Evolutionary conservation across 495 filamentous ascomycete species (phyloP).

Genomic region (Penicillium herquei): DNA sequence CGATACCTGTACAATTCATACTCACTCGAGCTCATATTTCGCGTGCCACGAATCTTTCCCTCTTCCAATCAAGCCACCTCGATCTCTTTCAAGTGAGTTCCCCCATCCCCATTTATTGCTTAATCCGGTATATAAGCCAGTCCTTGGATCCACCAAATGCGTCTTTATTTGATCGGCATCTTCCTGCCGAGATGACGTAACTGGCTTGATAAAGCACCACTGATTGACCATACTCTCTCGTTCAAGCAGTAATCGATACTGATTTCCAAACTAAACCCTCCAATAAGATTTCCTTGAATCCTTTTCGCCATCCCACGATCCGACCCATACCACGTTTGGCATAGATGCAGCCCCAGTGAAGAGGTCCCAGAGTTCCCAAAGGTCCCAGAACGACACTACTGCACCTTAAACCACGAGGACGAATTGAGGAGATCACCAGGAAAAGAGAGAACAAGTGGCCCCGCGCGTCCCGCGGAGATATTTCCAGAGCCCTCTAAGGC

Average conservation of each 20-base stretch:
- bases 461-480: constrained; percentile 18
- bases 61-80: no score
- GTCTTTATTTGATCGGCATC: constrained; percentile 16
- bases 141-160: not conserved
- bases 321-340: not conserved
- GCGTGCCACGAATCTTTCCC: no score
- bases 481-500: not conserved
- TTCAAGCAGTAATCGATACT: not conserved
- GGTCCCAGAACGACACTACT: constrained; percentile 6
- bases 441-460: not conserved
- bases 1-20: no score
- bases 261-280: not conserved
- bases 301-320: not conserved
- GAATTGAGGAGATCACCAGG: constrained; percentile 9
- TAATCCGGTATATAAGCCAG: no score
- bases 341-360: not conserved
- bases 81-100: no score
- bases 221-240: not conserved
- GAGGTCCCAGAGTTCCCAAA: not conserved
- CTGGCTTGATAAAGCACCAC: not conserved
- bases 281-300: not conserved
- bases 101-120: no score
- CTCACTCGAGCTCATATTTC: no score
- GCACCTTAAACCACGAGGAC: constrained; percentile 3
- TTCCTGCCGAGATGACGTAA: constrained; percentile 27